These are phyloP conservation scores for Ustilago shanxiensis DNA, from an alignment of 1,284 basidiomycete species.

Conservation along the genomic window DNA sequence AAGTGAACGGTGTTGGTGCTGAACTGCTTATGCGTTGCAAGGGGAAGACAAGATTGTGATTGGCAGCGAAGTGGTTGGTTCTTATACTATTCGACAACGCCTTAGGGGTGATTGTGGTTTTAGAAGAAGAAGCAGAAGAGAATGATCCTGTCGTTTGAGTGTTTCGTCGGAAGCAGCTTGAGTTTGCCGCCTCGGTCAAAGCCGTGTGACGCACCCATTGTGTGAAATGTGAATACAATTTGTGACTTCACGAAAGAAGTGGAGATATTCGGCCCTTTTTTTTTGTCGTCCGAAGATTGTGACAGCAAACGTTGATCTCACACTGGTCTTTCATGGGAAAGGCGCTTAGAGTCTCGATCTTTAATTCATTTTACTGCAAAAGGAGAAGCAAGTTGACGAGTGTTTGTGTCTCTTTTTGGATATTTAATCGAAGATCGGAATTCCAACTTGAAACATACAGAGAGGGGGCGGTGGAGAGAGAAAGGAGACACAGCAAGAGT, in stretches of 20 bases:
- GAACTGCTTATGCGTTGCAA: too few relatives aligned
- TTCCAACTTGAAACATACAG: conserved; percentile 6
- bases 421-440: neutral
- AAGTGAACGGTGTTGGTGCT: neutral
- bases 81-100: neutral
- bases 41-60: too few relatives aligned
- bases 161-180: neutral
- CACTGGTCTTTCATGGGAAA: neutral
- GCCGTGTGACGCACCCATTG: conserved; percentile 8
- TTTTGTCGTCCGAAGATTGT: neutral
- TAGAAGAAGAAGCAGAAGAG: neutral
- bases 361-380: neutral
- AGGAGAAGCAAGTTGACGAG: neutral
- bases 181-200: neutral
- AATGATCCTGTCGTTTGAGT: too few relatives aligned
- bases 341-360: conserved; percentile 4
- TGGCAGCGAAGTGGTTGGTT: too few relatives aligned
- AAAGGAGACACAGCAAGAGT: neutral
- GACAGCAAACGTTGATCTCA: neutral
- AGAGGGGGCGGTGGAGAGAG: neutral
- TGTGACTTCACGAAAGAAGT: too few relatives aligned
- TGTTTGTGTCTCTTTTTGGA: neutral
- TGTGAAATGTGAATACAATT: too few relatives aligned
- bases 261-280: conserved; percentile 6
- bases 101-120: neutral